Conservation (phyloP, 73 alveolate genomes). For the Tetrahymena elliotti region DNA sequence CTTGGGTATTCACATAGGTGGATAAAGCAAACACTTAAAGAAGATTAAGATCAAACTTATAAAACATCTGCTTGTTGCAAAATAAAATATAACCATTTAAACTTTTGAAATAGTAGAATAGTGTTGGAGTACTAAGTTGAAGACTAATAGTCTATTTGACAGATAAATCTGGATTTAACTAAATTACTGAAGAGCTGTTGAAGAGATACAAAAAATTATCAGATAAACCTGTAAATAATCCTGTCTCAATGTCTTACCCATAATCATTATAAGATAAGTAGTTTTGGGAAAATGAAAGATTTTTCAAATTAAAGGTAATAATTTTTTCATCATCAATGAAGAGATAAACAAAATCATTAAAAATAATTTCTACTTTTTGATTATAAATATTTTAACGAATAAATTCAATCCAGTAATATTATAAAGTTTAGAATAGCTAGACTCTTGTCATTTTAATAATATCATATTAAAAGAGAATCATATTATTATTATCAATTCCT, state of each 20-base stretch:
- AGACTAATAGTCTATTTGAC: background rate
- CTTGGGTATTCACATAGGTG: background rate
- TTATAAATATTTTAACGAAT: background rate
- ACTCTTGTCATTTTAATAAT: background rate
- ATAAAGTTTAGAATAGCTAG: background rate
- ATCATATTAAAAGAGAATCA: background rate
- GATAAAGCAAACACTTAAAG: background rate
- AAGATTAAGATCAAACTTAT: background rate
- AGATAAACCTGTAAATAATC: background rate
- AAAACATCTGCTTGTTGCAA: background rate
- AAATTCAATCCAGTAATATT: background rate
- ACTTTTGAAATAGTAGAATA: background rate
- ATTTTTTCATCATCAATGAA: background rate
- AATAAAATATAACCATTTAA: background rate
- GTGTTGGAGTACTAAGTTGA: background rate
- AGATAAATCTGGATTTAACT: background rate
- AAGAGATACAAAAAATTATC: background rate
- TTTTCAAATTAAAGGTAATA: background rate
- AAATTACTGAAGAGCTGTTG: background rate
- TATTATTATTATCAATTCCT: background rate
- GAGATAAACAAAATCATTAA: background rate
- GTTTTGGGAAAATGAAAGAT: background rate
- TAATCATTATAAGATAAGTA: background rate
- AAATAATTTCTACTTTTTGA: background rate
- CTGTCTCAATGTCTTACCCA: background rate